phyloP scores from a whole-genome alignment of 192 early-diverging fungal species.

The Allomyces arbusculus region DNA sequence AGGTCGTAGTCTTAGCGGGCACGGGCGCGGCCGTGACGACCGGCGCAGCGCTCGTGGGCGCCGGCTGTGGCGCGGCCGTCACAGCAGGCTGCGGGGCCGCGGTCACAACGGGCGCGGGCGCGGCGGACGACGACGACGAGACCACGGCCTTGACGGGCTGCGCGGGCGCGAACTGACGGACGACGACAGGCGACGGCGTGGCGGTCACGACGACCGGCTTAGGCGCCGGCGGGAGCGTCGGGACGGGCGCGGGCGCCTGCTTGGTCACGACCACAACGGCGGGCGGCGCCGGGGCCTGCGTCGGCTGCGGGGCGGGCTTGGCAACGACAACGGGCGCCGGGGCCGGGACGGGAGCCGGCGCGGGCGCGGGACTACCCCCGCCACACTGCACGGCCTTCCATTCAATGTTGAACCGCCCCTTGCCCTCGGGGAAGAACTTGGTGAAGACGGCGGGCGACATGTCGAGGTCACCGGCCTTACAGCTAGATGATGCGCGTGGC shows the following conservation, averaged over 20 bases:
- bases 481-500: not conserved
- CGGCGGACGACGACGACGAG: too few relatives aligned
- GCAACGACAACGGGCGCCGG: not conserved
- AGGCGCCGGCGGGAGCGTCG: too few relatives aligned
- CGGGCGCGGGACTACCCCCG: not conserved
- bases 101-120: too few relatives aligned
- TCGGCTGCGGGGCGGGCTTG: not conserved
- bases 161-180: too few relatives aligned
- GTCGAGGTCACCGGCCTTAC: not conserved
- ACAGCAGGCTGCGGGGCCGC: too few relatives aligned
- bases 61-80: too few relatives aligned
- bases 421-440: not conserved
- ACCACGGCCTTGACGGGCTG: too few relatives aligned
- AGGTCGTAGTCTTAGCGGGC: too few relatives aligned
- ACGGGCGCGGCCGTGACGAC: too few relatives aligned
- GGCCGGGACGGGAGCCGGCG: not conserved
- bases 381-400: not conserved
- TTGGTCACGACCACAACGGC: not conserved
- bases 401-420: not conserved
- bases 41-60: too few relatives aligned
- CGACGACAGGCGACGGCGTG: too few relatives aligned
- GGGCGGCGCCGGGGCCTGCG: not conserved
- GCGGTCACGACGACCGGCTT: too few relatives aligned
- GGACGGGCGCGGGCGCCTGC: not conserved
- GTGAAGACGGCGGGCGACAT: not conserved